These are phyloP conservation scores for Penicillium sp. DNA, from an alignment of 2,329 filamentous ascomycete species.

Conservation along the genomic window DNA sequence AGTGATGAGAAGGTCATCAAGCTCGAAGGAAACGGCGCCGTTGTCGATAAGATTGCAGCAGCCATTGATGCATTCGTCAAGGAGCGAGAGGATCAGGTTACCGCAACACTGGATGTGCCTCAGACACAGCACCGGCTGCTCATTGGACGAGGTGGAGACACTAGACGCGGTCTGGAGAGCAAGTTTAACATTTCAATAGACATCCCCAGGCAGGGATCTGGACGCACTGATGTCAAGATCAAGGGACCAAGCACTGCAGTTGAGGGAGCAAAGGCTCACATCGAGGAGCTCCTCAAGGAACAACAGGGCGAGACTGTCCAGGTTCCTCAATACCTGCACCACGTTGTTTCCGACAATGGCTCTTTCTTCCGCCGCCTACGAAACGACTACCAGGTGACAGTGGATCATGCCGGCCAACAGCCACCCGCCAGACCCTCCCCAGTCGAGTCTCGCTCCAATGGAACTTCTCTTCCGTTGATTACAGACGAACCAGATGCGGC, in stretches of 20 bases:
- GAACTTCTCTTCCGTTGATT: slow-evolving; percentile 73
- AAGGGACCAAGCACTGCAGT: slow-evolving; percentile 74
- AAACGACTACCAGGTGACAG: slow-evolving; percentile 80
- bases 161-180: slow-evolving; percentile 77
- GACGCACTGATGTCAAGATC: slow-evolving; percentile 80
- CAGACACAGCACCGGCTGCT: slow-evolving; percentile 85
- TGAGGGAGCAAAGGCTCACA: slow-evolving; percentile 80
- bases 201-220: slow-evolving; percentile 83
- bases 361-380: slow-evolving; percentile 89
- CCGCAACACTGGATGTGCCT: slow-evolving; percentile 74
- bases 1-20: slow-evolving; percentile 78
- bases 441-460: slow-evolving; percentile 52
- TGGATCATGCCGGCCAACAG: slow-evolving; percentile 82
- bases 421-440: slow-evolving; percentile 65
- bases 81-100: slow-evolving; percentile 79
- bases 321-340: slow-evolving; percentile 78
- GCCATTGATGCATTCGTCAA: slow-evolving; percentile 76
- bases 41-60: slow-evolving; percentile 85
- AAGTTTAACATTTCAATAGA: slow-evolving; percentile 85
- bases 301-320: slow-evolving; percentile 84
- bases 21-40: slow-evolving; percentile 74
- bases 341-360: slow-evolving; percentile 75
- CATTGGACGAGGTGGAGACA: slow-evolving; percentile 88
- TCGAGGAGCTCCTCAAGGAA: slow-evolving; percentile 70
- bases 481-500: slow-evolving; percentile 72